phyloP scores from a whole-genome alignment of 106 monocot genomes.

The Dendrobium catenatum region DNA sequence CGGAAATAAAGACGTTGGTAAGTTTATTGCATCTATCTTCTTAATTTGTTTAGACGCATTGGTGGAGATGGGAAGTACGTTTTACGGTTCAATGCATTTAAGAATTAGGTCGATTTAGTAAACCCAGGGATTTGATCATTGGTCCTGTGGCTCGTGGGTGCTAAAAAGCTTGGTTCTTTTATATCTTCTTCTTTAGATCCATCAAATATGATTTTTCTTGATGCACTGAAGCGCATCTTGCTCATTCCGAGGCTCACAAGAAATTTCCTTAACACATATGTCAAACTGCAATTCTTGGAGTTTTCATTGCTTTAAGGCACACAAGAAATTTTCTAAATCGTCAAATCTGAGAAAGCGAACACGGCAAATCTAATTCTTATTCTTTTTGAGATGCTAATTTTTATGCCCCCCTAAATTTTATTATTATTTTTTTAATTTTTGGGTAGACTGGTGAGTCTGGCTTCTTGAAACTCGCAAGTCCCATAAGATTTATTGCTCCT shows the following conservation, averaged over 20 bases:
- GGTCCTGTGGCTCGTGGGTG: too few relatives aligned
- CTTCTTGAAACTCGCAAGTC: background rate
- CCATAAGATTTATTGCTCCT: too few relatives aligned
- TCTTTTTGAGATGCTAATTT: background rate
- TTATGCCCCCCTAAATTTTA: background rate
- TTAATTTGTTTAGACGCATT: background rate
- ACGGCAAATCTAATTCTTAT: background rate
- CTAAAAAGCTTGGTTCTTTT: background rate
- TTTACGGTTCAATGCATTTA: background rate
- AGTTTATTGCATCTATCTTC: background rate
- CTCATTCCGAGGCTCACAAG: background rate
- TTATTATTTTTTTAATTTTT: background rate
- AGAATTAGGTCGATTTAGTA: background rate
- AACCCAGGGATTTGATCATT: background rate
- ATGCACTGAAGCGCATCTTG: background rate
- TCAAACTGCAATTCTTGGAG: background rate
- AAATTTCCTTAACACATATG: background rate
- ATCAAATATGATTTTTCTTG: background rate
- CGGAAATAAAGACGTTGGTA: background rate
- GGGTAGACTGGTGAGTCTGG: background rate
- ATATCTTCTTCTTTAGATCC: background rate
- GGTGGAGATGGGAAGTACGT: background rate
- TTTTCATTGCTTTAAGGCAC: background rate
- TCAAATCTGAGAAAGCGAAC: background rate
- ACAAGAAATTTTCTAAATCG: background rate